phyloP scores from a whole-genome alignment of 169 alveolate genomes.

The Eimeria falciformis region DNA sequence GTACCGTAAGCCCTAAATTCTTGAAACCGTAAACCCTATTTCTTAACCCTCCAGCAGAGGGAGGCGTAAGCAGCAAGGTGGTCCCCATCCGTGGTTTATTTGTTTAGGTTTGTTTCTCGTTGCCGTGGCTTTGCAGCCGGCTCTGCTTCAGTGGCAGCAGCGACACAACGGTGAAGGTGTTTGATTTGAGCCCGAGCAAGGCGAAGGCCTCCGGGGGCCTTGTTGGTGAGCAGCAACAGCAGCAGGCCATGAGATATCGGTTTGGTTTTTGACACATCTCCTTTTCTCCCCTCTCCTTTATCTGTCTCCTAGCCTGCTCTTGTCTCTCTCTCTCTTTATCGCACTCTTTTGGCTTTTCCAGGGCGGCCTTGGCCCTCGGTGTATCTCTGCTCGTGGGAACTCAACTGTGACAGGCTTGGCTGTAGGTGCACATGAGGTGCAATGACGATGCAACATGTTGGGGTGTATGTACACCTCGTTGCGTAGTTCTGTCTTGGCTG shows the following conservation, averaged over 20 bases:
- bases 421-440: no score
- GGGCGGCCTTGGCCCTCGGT: no score
- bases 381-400: no score
- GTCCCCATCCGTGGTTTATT: no score
- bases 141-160: constrained; percentile 6
- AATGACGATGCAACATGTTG: no score
- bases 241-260: not conserved
- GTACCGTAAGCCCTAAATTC: not conserved
- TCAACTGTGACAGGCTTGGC: no score
- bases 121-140: not conserved
- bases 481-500: no score
- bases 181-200: not conserved
- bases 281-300: not conserved
- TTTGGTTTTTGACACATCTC: not conserved
- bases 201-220: not conserved
- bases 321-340: not conserved
- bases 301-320: not conserved
- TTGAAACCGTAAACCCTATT: not conserved
- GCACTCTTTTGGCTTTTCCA: not conserved
- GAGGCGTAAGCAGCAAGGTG: no score
- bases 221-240: not conserved
- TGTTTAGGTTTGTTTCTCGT: no score
- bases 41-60: no score
- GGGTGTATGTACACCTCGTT: no score
- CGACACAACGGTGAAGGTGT: not conserved